phyloP scores from a whole-genome alignment of 1,284 basidiomycete species.

The Lentinus polychrous region DNA sequence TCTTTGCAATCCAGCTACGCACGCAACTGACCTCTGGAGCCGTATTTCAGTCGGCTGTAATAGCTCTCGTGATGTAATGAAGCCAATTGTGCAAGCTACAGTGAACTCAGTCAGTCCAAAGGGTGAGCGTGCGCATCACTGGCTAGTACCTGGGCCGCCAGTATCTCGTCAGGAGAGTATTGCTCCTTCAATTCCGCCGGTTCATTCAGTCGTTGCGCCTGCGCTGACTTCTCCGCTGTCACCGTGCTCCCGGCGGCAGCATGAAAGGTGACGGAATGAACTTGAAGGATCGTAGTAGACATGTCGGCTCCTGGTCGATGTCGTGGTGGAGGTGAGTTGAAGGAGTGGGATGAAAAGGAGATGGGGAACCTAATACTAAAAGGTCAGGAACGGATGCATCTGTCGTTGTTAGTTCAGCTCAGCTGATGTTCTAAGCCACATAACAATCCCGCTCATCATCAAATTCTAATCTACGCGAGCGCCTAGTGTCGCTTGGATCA shows the following conservation, averaged over 20 bases:
- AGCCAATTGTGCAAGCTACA: slow-evolving; percentile 53
- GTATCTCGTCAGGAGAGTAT: background rate
- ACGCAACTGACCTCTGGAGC: slow-evolving; percentile 44
- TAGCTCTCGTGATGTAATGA: slow-evolving; percentile 79
- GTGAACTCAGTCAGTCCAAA: background rate
- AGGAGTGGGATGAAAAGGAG: too few species aligned
- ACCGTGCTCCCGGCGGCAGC: background rate
- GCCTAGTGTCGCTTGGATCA: too few species aligned
- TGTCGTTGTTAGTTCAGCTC: too few species aligned
- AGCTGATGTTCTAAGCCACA: too few species aligned
- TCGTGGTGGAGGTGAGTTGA: background rate
- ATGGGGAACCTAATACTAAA: too few species aligned
- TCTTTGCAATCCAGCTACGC: background rate
- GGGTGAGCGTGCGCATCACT: background rate
- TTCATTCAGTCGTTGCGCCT: background rate
- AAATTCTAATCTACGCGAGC: too few species aligned
- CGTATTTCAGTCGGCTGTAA: slow-evolving; percentile 75
- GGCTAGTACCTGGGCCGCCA: slow-evolving; percentile 2
- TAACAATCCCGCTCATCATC: too few species aligned
- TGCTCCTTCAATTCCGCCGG: too few species aligned
- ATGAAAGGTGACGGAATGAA: background rate
- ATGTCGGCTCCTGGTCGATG: background rate
- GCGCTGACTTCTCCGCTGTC: background rate
- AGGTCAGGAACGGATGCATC: too few species aligned
- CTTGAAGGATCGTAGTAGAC: background rate